Evolutionary conservation across 768 basidiomycete genomes (phyloP).

Genomic region (Podaxis pistillaris): DNA sequence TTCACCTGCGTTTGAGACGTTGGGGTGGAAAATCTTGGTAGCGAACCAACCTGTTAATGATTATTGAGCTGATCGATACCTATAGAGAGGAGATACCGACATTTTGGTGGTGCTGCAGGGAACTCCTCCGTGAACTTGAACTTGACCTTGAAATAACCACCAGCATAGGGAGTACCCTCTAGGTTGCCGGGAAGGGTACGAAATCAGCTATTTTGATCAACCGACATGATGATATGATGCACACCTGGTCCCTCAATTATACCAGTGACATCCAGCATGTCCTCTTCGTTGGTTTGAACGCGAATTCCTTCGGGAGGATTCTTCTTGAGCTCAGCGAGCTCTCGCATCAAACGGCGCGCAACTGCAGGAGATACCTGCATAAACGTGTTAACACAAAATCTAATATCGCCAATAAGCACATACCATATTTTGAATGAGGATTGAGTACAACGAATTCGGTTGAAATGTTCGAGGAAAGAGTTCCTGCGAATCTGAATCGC

Average conservation of each 20-base stretch:
- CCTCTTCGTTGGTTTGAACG: conserved; percentile 81
- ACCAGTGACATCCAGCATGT: conserved; percentile 84
- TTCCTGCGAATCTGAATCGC: conserved; percentile 7
- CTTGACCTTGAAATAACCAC: conserved; percentile 68
- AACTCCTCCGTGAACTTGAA: conserved; percentile 95
- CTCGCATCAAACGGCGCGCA: conserved; percentile 85
- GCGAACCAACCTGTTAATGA: conserved; percentile 69
- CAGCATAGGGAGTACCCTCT: conserved; percentile 67
- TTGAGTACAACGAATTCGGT: not conserved
- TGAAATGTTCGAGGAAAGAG: not conserved
- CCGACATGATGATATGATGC: conserved; percentile 23
- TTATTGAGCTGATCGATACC: not conserved
- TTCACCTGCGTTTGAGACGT: conserved; percentile 85
- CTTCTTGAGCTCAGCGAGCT: conserved; percentile 76
- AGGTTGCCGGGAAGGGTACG: not conserved
- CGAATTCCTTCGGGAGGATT: conserved; percentile 93
- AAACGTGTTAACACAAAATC: not conserved
- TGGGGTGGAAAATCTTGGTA: conserved; percentile 97
- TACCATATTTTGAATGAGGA: conserved; percentile 3
- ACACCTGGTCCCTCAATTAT: conserved; percentile 89
- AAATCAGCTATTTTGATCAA: conserved; percentile 8
- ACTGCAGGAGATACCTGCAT: conserved; percentile 41
- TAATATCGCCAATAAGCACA: not conserved
- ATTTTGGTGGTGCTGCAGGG: conserved; percentile 91
- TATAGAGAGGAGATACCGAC: conserved; percentile 40